Base-by-base conservation (phyloP, 768 basidiomycete genomes). In the Hericium alpestre region DNA sequence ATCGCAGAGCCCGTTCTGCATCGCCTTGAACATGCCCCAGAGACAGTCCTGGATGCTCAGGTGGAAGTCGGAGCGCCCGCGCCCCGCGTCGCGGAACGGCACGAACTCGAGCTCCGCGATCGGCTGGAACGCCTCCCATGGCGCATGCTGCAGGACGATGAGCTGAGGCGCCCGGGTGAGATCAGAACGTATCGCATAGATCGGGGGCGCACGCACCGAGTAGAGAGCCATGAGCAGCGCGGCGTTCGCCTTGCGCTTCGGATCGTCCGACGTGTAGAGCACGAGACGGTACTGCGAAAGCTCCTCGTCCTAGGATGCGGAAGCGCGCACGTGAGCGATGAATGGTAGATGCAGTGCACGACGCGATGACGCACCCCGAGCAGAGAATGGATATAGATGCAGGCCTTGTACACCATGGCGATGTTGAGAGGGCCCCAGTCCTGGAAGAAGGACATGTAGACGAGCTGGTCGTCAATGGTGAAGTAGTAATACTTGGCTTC, bases 111-210 rank as follows among this genome's bases (percentile, higher is more conserved):
- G 67, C 65, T 92, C 85, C 37, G 93, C 90, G 54, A 98, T 86
- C 2, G 95, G 94, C 62, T 91, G 85, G 68, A 97, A 94, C 2
- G 93, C 93, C 70, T 94, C 90, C 85, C 91, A 94, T 32, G 95
- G 94, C 18, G 88, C 80, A 58, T 86, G 85, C 55, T 87, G 79
- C 69, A 87, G 84, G 1, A 96, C 93, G 63, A 98, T 93, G 83
- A 97, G 86, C 93, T 96, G 51, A 7, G 22, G 38, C 38, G 22
- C 0, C 39, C 32, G 13, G 22, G 40, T 27, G 16, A n/a, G 41
- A 46, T 22, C 41, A 40, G 6, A 6, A 32, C 32, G 8, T 10
- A 32, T 32, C 32, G 32, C 4, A 10, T 7, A 7, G 27, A 32
- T 32, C 32, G 32, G 8, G 8, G 4, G 22, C 38, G 39, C 49